Evolutionary conservation across 2,329 filamentous ascomycete genomes (phyloP).

Genomic region (Alternaria sp.): DNA sequence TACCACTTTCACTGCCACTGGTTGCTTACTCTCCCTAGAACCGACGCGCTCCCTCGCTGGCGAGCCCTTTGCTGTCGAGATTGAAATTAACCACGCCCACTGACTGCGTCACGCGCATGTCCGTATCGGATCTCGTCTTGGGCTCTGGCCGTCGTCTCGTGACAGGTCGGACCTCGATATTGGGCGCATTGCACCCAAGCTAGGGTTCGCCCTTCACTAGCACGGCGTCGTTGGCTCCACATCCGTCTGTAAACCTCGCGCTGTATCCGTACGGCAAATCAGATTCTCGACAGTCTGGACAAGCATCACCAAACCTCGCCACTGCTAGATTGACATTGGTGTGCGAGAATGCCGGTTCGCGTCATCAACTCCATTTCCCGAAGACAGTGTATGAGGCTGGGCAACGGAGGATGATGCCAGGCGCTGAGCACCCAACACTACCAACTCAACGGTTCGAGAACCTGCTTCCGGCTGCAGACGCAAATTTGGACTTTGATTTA

Average conservation of each 20-base stretch:
- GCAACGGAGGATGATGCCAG: slow-evolving; percentile 44
- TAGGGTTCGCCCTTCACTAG: slow-evolving; percentile 18
- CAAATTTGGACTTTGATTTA: slow-evolving; percentile 48
- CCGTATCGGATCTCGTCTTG: slow-evolving; percentile 19
- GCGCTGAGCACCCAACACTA: slow-evolving; percentile 24
- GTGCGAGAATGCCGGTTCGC: slow-evolving; percentile 44
- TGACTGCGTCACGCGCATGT: slow-evolving; percentile 18
- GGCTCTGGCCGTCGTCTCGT: slow-evolving; percentile 33
- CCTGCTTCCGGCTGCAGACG: slow-evolving; percentile 18
- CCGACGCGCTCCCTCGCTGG: slow-evolving; percentile 2
- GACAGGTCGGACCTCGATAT: slow-evolving; percentile 24
- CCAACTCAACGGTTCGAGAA: slow-evolving; percentile 18
- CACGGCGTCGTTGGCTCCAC: slow-evolving; percentile 23
- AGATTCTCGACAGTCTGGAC: slow-evolving; percentile 5
- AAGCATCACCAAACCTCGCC: slow-evolving; percentile 9
- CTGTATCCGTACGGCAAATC: slow-evolving; percentile 23
- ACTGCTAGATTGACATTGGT: slow-evolving; percentile 11
- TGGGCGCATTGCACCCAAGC: slow-evolving; percentile 20
- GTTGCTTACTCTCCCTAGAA: slow-evolving; percentile 19
- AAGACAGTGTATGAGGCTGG: slow-evolving; percentile 42
- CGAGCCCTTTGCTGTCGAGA: slow-evolving; percentile 8
- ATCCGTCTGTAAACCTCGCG: slow-evolving; percentile 24
- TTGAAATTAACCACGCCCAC: slow-evolving; percentile 10
- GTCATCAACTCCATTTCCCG: slow-evolving; percentile 23
- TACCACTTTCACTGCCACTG: slow-evolving; percentile 12